Evolutionary conservation across 441 rosid genomes (phyloP).

Genomic region (Erysimum cheiri): DNA sequence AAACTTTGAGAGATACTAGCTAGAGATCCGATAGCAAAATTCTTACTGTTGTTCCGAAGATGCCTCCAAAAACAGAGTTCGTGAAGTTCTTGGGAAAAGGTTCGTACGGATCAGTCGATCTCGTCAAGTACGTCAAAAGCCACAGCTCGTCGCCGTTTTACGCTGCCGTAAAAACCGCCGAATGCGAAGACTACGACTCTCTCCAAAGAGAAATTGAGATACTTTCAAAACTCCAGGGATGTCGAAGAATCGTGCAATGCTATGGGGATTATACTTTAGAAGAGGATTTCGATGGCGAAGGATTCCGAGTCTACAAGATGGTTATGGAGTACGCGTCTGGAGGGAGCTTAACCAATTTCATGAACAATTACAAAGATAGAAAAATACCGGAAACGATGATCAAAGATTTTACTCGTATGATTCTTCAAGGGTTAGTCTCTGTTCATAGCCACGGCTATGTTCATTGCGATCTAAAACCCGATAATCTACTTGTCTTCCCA

Average conservation of each 20-base stretch:
- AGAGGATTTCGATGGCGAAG: neutral
- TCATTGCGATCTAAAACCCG: constrained; percentile 39
- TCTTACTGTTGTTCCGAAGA: neutral
- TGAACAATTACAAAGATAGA: neutral
- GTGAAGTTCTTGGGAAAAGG: constrained; percentile 14
- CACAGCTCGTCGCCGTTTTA: neutral
- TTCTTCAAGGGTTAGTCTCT: constrained; percentile 25
- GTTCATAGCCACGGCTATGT: constrained; percentile 30
- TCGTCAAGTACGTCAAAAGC: constrained; percentile 5
- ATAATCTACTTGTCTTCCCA: constrained; percentile 28
- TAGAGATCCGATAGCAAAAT: neutral
- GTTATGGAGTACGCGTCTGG: constrained; percentile 20
- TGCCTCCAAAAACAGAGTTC: constrained; percentile 15
- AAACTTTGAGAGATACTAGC: neutral
- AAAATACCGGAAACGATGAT: neutral
- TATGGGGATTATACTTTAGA: neutral
- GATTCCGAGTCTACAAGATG: constrained; percentile 14
- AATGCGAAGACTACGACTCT: neutral
- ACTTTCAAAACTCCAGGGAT: constrained; percentile 14
- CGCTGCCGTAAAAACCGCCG: constrained; percentile 16
- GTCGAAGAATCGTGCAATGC: constrained; percentile 4
- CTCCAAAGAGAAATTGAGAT: constrained; percentile 7
- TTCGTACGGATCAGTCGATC: constrained; percentile 6
- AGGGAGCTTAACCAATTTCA: constrained; percentile 3
- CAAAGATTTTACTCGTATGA: constrained; percentile 28